Evolutionary conservation across 2,329 filamentous ascomycete genomes (phyloP).

Genomic region (Apiospora saccharicola): DNA sequence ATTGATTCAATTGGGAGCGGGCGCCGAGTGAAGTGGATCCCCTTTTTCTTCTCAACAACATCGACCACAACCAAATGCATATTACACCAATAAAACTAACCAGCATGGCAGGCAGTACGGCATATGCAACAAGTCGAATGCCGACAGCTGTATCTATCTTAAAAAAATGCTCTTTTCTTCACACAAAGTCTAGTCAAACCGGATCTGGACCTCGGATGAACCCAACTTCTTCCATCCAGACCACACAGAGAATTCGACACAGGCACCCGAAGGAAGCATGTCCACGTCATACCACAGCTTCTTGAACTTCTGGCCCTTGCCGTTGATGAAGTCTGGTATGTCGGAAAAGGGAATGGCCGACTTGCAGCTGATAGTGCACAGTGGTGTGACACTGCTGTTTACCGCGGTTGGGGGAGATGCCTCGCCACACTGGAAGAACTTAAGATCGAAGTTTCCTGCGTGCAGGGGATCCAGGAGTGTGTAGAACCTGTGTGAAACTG

Average conservation of each 20-base stretch:
- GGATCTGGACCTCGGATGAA: background rate
- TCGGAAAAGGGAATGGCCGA: background rate
- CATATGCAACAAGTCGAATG: too few species aligned
- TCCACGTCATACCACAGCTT: conserved; percentile 5
- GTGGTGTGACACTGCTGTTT: background rate
- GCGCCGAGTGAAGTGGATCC: background rate
- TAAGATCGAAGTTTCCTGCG: background rate
- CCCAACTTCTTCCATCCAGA: background rate
- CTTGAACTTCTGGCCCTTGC: background rate
- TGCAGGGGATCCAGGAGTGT: background rate
- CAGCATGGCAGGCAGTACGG: too few species aligned
- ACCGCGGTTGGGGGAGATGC: background rate
- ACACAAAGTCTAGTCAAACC: background rate
- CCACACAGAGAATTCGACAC: conserved; percentile 4
- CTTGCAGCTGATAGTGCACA: background rate
- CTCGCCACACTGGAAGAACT: conserved; percentile 5
- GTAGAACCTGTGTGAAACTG: background rate
- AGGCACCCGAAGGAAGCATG: conserved; percentile 18
- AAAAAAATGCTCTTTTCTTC: background rate
- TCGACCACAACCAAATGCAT: background rate
- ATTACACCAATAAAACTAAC: too few species aligned
- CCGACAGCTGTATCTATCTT: too few species aligned
- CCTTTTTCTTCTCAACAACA: background rate
- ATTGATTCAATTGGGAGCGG: background rate
- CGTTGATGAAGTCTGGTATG: background rate